Conservation (phyloP, 2,329 filamentous ascomycete genomes). For the Colletotrichum tabaci region DNA sequence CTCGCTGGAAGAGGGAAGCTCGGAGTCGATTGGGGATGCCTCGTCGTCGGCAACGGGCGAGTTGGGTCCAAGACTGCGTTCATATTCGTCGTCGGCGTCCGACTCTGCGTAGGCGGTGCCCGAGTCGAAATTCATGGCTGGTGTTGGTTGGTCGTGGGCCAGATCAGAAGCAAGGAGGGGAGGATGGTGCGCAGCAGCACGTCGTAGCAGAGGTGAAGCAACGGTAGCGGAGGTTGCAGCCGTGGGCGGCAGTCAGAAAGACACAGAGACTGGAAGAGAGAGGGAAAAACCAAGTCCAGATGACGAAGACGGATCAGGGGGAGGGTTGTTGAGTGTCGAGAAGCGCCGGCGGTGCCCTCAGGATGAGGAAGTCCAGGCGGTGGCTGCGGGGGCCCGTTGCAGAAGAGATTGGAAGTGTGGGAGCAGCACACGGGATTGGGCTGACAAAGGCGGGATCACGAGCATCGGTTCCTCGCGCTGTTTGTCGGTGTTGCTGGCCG, state of each 20-base stretch:
- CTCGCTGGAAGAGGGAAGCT: conserved; percentile 77
- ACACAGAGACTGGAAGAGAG: conserved; percentile 13
- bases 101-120: conserved; percentile 83
- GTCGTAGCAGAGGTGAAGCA: conserved; percentile 12
- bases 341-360: conserved; percentile 36
- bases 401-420: conserved; percentile 38
- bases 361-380: conserved; percentile 36
- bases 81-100: conserved; percentile 87
- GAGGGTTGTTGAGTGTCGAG: conserved; percentile 20
- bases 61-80: conserved; percentile 78
- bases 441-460: conserved; percentile 28
- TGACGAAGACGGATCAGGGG: conserved; percentile 33
- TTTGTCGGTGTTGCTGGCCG: conserved; percentile 14
- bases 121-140: conserved; percentile 72
- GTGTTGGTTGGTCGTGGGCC: conserved; percentile 14
- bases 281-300: conserved; percentile 12
- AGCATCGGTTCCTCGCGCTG: conserved; percentile 21
- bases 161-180: conserved; percentile 8
- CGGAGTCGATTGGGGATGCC: conserved; percentile 79
- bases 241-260: conserved; percentile 18
- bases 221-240: conserved; percentile 7
- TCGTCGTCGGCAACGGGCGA: conserved; percentile 80
- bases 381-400: conserved; percentile 41
- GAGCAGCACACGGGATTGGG: conserved; percentile 20
- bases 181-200: conserved; percentile 8